A percentile compares a stretch with the other conserved stretches of the same genome.
phyloP scores from a whole-genome alignment of 2,329 filamentous ascomycete genomes.

The Cercospora sp. region DNA sequence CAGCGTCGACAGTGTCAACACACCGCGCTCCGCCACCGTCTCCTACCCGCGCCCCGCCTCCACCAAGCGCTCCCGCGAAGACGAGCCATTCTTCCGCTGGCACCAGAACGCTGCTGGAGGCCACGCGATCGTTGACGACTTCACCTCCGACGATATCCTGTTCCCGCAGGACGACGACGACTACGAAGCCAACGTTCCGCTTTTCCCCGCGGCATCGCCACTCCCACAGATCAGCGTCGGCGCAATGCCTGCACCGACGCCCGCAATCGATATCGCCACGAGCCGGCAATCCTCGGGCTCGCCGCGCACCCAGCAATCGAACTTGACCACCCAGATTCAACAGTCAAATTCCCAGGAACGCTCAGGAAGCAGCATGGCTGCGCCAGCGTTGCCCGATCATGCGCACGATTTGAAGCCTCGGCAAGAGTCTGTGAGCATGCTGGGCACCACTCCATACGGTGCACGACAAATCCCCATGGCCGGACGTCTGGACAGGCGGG shows the following conservation, averaged over 20 bases:
- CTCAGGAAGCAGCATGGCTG: slow-evolving; percentile 13
- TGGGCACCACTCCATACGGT: slow-evolving; percentile 55
- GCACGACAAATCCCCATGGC: slow-evolving; percentile 62
- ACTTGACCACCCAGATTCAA: slow-evolving; percentile 62
- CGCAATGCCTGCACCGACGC: slow-evolving; percentile 55
- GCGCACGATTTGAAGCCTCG: slow-evolving; percentile 41
- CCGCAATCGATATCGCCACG: slow-evolving; percentile 61
- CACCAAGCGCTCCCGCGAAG: slow-evolving; percentile 16
- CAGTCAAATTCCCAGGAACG: slow-evolving; percentile 45
- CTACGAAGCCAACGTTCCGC: slow-evolving; percentile 20
- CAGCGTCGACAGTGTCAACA: slow-evolving; percentile 35
- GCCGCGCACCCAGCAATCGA: slow-evolving; percentile 62
- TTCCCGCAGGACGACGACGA: slow-evolving; percentile 35
- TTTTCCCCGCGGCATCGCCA: slow-evolving; percentile 30
- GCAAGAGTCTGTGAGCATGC: slow-evolving; percentile 56
- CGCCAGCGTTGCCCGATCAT: slow-evolving; percentile 15
- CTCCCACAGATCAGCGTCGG: slow-evolving; percentile 21
- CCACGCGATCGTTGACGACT: slow-evolving; percentile 29
- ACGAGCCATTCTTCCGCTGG: slow-evolving; percentile 24
- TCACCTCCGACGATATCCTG: slow-evolving; percentile 36
- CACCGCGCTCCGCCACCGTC: slow-evolving; percentile 20
- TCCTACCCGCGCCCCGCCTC: background rate
- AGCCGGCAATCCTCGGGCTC: slow-evolving; percentile 55
- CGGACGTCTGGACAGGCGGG: slow-evolving; percentile 51
- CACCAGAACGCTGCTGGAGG: slow-evolving; percentile 22